Percentiles rank a stretch among this genome's conserved stretches.
These are phyloP conservation scores for Candida koratica DNA, from an alignment of 805 yeast genomes.

Conservation along the genomic window DNA sequence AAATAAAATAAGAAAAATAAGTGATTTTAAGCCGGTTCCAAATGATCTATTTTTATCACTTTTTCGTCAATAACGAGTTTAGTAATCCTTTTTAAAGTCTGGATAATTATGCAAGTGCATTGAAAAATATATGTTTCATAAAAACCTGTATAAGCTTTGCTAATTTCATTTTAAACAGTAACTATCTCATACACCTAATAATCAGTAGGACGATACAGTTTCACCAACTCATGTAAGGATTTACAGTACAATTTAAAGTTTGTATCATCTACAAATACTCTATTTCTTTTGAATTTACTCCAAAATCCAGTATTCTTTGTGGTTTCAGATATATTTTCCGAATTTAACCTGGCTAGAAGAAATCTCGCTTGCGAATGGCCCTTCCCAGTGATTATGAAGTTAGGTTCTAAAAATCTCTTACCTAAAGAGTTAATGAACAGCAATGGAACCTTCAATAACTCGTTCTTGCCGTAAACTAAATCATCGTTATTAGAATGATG, in stretches of 20 bases:
- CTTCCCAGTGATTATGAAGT: slow-evolving; percentile 28
- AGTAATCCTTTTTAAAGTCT: no score
- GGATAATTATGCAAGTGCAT: no score
- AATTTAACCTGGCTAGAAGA: slow-evolving; percentile 28
- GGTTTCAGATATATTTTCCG: slow-evolving; percentile 13
- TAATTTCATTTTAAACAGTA: no score
- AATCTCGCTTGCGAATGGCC: slow-evolving; percentile 39
- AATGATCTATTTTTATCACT: no score
- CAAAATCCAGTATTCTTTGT: slow-evolving; percentile 3
- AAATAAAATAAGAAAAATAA: no score
- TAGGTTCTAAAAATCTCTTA: slow-evolving; percentile 19
- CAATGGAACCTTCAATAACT: slow-evolving; percentile 15
- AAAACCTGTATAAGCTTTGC: no score
- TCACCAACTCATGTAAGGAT: slow-evolving; percentile 20
- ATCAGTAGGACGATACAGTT: slow-evolving; percentile 11
- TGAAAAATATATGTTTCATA: no score
- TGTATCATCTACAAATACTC: slow-evolving; percentile 22
- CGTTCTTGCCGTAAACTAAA: slow-evolving; percentile 14
- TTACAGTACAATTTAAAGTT: slow-evolving; percentile 25
- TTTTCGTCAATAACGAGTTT: no score
- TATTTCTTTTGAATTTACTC: slow-evolving; percentile 5
- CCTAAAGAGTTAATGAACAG: slow-evolving; percentile 13
- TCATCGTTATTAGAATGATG: slow-evolving; percentile 28
- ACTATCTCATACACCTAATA: neutral
- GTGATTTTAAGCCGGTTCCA: no score